Evolutionary conservation across 306 rosid genomes (phyloP), one percentile per base, ranked within the genome.

Genomic region (Fragaria iinumae): DNA sequence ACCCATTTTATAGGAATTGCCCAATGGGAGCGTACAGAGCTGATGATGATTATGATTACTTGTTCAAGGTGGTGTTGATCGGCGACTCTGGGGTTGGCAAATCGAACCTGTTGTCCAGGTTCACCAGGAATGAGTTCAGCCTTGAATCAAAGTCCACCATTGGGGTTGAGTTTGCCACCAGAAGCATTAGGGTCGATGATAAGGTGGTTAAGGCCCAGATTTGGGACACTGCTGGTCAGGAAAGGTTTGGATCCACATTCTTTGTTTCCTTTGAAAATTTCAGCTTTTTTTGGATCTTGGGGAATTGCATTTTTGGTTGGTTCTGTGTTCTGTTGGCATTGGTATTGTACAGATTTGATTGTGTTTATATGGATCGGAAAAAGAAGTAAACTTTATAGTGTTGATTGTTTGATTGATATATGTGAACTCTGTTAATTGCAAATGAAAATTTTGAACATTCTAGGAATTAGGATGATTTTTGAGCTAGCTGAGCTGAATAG

Each of bases 141-240:
- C 88, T 86, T 5, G 91, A 89, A 84, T 90, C 96, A 2, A 90
- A 88, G 78, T 92, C 97, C 82, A 90, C 97, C 82, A 92, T 92
- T 67, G 97, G 97, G 34, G 97, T 92, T 63, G 97, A 92, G 73
- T 92, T 92, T 80, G 97, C 97, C 13, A 92, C 97, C 80, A 83
- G 93, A 85, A 92, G 97, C 85, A 88, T 90, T 77, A 82, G 71
- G 57, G 97, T 92, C 0, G 96, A 88, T 76, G 96, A 92, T 39
- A 92, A 92, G 91, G 88, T 92, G 52, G 81, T 92, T 80, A 92
- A 92, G 87, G 96, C 97, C 76, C 97, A 92, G 95, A 90, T 92
- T 84, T 92, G 97, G 97, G 97, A 92, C 77, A 92, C 96, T 72
- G 97, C 97, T 62, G 97, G 97, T 38, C 97, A 92, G 75, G 97